Percentiles rank a stretch among this genome's conserved stretches.
These are phyloP conservation scores for Phoma herbarum DNA, from an alignment of 2,329 filamentous ascomycete species.

Conservation along the genomic window DNA sequence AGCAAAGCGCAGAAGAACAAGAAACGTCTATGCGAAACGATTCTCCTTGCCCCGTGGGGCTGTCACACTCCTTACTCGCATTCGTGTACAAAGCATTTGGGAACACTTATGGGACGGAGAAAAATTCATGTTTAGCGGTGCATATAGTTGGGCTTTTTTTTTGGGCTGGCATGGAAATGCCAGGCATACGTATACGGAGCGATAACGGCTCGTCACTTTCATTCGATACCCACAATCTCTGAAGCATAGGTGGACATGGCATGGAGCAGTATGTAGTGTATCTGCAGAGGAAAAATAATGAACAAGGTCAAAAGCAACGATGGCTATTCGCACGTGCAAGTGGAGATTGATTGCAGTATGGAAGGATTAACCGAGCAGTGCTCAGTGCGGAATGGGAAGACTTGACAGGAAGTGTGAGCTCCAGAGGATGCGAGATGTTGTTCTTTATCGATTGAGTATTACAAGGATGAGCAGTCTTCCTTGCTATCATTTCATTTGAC, in stretches of 20 bases:
- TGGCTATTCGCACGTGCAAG: too few relatives aligned
- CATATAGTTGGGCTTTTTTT: not conserved
- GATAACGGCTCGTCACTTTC: not conserved
- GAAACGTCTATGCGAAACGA: not conserved
- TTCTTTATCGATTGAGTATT: too few relatives aligned
- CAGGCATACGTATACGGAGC: not conserved
- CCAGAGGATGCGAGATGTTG: too few relatives aligned
- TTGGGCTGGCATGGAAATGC: not conserved
- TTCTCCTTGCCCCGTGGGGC: not conserved
- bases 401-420: too few relatives aligned
- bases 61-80: not conserved
- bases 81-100: not conserved
- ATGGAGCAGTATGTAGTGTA: not conserved
- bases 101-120: not conserved
- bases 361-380: too few relatives aligned
- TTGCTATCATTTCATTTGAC: not conserved
- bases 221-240: slow-evolving; percentile 3
- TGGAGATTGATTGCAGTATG: too few relatives aligned
- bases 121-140: slow-evolving; percentile 2
- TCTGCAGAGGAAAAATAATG: not conserved
- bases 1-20: too few relatives aligned
- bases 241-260: not conserved
- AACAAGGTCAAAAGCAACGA: not conserved
- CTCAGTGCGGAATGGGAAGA: too few relatives aligned
- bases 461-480: not conserved